Percentiles rank a stretch among this genome's conserved stretches.
These are phyloP conservation scores for Aspergillus ostianus DNA, from an alignment of 495 filamentous ascomycete genomes.

Conservation along the genomic window DNA sequence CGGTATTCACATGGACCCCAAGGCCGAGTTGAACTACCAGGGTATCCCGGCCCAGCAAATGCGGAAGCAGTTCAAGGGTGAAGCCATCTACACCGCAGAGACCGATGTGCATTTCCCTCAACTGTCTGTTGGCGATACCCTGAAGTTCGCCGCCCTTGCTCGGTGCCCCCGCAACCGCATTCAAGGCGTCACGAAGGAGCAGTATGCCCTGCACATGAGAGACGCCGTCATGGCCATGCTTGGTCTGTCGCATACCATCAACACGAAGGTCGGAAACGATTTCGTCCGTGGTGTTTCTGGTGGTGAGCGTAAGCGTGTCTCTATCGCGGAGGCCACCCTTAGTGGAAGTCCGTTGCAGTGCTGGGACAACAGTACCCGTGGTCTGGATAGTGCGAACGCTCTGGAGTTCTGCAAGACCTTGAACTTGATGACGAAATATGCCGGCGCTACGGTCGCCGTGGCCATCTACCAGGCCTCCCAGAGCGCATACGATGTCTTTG, in stretches of 20 bases:
- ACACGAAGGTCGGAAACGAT: slow-evolving; percentile 65
- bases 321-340: slow-evolving; percentile 59
- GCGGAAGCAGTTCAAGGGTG: slow-evolving; percentile 66
- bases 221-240: slow-evolving; percentile 65
- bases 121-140: slow-evolving; percentile 63
- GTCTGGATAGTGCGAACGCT: slow-evolving; percentile 81
- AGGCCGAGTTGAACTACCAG: slow-evolving; percentile 67
- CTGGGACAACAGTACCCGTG: slow-evolving; percentile 88
- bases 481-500: slow-evolving; percentile 71
- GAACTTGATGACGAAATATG: slow-evolving; percentile 72
- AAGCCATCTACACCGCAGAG: slow-evolving; percentile 64
- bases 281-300: slow-evolving; percentile 83
- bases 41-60: slow-evolving; percentile 72
- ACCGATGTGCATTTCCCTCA: slow-evolving; percentile 68
- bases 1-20: slow-evolving; percentile 61
- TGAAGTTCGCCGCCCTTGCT: slow-evolving; percentile 60
- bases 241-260: slow-evolving; percentile 58
- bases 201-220: slow-evolving; percentile 50
- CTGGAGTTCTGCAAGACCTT: slow-evolving; percentile 72
- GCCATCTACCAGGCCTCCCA: slow-evolving; percentile 85
- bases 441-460: slow-evolving; percentile 74
- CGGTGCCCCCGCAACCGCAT: slow-evolving; percentile 49
- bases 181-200: slow-evolving; percentile 45
- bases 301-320: slow-evolving; percentile 76
- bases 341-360: slow-evolving; percentile 72